Evolutionary conservation across 768 basidiomycete genomes (phyloP), one percentile per base, ranked within the genome.

Genomic region (Wakefieldia striispora): DNA sequence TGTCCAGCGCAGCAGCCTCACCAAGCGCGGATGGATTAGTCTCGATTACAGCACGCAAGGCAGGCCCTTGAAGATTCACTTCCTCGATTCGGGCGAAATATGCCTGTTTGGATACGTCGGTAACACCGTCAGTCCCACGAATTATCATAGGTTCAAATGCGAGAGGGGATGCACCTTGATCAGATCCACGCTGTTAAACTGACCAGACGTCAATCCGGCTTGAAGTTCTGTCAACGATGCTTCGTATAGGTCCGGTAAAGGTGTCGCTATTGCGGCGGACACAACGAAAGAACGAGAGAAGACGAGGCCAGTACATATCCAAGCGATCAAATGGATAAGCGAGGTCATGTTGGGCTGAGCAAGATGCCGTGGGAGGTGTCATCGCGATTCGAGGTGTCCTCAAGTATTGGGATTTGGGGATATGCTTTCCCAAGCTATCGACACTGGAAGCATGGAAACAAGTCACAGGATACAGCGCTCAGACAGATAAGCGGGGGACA

Each of bases 11-110:
- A 0, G 61, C 63, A 3, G 73, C 75, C 47, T 73, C 60, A 8
- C 40, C 35, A 17, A 75, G 51, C 6, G 73, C 74, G 19, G 58
- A 64, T 0, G 73, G 70, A 43, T 72, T 76, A 6, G 61, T 67
- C 50, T 74, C 70, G 17, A 76, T 62, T 16, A 75, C 68, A 1
- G 74, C 74, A n/a, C 67, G 72, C 14, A 75, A 49, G 3, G 23
- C 51, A 3, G 73, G 64, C 2, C 72, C 72, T 36, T 70, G 51
- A 13, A 67, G 48, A 56, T 76, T 76, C 14, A 75, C 74, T 61
- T 76, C 74, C 17, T 70, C 65, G 38, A 76, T 76, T 14, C 74
- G 67, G 16, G 68, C 62, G 40, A 75, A 60, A 50, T 76, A 75
- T 1, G 74, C 71, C 73, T 74, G 36, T 58, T 45, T 40, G 19